Base-by-base conservation (phyloP, 345 rosid genomes). In the Jatropha curcas region DNA sequence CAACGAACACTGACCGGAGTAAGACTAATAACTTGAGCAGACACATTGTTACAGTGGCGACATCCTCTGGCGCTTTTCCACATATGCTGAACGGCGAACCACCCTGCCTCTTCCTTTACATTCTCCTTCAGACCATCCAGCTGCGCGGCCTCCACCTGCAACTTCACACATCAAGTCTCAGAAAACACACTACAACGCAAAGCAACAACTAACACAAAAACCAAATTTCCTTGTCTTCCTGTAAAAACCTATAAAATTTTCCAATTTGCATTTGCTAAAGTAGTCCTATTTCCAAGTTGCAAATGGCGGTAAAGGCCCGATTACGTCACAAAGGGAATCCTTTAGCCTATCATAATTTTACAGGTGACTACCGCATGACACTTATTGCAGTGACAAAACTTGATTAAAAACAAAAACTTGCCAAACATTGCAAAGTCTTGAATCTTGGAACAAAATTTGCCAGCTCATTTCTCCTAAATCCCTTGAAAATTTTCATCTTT, bases 81-180 rank as follows among this genome's bases (percentile, higher is more conserved):
- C 91, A 60, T 83, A 90, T 31, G 89, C 88, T 43, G 90, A 88
- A 35, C 98, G 98, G 74, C n/a, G n/a, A 94, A 92, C 98, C 98
- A 92, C 71, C 98, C 98, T 24, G 97, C 92, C 92, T 83, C 77
- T 86, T 57, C 98, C 98, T 78, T 88, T 92, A 78, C 98, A 89
- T 81, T 94, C 98, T 79, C 98, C 98, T 84, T 94, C 99, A 0
- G 96, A 88, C 98, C 99, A 94, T 78, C 99, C 99, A 3, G 88
- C 64, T 79, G 89, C 79, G 71, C 76, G n/a, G n/a, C n/a, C n/a
- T n/a, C 86, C 80, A 89, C 95, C 98, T 94, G 84, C 50, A 71
- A 13, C n/a, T n/a, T 64, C 24, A 39, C 14, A 34, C 28, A 50
- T 37, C 16, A 71, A 8, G 46, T 43, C 37, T 61, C 59, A 28